Percentiles rank a stretch among this genome's conserved stretches.
These are phyloP conservation scores for Wickerhamomyces alni DNA, from an alignment of 805 yeast species.

Conservation along the genomic window DNA sequence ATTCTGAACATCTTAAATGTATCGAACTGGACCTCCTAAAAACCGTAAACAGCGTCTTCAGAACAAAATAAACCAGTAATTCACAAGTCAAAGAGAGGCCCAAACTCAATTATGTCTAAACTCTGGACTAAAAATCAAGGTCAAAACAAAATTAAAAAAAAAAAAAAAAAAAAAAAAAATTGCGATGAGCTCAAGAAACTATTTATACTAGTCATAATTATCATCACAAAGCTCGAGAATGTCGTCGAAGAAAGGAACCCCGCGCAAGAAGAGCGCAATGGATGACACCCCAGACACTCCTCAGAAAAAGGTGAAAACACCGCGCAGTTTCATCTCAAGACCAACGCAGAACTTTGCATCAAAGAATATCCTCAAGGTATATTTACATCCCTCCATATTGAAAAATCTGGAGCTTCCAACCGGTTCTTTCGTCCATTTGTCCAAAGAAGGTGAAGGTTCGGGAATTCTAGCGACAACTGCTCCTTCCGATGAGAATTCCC, in stretches of 20 bases:
- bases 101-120: no score
- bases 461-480: conserved; percentile 41
- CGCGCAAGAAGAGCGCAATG: conserved; percentile 24
- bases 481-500: conserved; percentile 28
- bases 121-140: no score
- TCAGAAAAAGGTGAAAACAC: conserved; percentile 29
- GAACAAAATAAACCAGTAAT: neutral
- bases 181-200: neutral
- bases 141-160: neutral
- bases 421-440: conserved; percentile 41
- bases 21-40: no score
- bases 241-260: conserved; percentile 6
- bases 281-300: conserved; percentile 12
- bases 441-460: conserved; percentile 35
- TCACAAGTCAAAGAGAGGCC: no score
- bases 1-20: no score
- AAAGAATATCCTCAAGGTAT: conserved; percentile 32
- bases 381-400: conserved; percentile 37
- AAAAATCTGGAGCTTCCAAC: conserved; percentile 38
- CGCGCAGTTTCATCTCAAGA: conserved; percentile 32
- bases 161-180: neutral
- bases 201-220: neutral
- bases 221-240: neutral
- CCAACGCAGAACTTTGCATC: conserved; percentile 25
- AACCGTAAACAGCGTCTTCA: no score